A percentile compares a stretch with the other conserved stretches of the same genome.
Evolutionary conservation across 129 eudicot genomes (phyloP).

Genomic region (Apium graveolens): DNA sequence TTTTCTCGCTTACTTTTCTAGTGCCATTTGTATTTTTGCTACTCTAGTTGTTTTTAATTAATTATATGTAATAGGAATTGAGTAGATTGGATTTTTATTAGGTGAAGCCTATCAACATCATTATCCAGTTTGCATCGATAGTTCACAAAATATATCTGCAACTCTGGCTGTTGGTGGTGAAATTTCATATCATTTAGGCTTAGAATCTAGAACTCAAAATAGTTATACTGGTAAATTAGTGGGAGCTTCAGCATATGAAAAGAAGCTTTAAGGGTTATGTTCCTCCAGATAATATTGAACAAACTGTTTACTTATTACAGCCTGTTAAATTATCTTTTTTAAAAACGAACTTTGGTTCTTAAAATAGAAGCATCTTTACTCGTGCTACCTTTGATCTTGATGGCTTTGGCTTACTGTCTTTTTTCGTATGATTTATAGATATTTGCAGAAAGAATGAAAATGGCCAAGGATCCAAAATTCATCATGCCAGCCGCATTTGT

Average conservation of each 20-base stretch:
- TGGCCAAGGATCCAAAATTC: slow-evolving; percentile 41
- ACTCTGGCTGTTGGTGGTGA: too few species aligned
- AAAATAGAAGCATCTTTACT: background rate
- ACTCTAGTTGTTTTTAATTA: background rate
- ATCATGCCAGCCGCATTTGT: slow-evolving; percentile 81
- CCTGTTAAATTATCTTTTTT: too few species aligned
- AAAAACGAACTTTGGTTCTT: too few species aligned
- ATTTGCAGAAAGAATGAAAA: slow-evolving; percentile 47
- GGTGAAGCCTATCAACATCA: too few species aligned
- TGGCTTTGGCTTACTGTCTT: background rate
- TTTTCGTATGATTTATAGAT: slow-evolving; percentile 32
- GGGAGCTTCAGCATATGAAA: background rate
- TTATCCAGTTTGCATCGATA: background rate
- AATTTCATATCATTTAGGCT: background rate
- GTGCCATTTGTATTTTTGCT: background rate
- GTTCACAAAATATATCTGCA: background rate
- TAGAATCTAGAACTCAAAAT: background rate
- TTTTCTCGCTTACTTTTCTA: background rate
- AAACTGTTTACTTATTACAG: background rate
- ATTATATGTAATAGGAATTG: background rate
- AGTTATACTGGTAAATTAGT: background rate
- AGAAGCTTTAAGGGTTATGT: background rate
- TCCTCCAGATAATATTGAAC: background rate
- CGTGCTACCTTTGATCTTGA: background rate
- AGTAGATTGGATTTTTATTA: background rate